Evolutionary conservation across 345 rosid species (phyloP), one percentile per base, ranked within the genome.

Genomic region (Murraya paniculata): DNA sequence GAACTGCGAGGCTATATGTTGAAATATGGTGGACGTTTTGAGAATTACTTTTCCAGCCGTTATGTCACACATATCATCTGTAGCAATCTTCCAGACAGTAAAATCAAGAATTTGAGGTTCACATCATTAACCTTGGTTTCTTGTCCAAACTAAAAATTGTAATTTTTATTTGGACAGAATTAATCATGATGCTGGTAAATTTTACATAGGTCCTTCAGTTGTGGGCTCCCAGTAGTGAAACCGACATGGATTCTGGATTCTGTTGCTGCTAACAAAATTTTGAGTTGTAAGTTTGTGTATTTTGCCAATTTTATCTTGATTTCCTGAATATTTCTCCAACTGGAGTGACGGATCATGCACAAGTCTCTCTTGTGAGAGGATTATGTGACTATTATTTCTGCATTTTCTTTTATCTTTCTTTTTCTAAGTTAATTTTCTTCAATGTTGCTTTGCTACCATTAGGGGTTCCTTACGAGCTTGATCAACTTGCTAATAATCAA

Each of bases 391-490:
- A 38, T 56, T 33, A 50, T 53, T 21, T 30, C 61, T 21, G 48
- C 50, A 9, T 27, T 21, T 28, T 21, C 7, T 28, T 39, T 67
- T 41, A 39, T 13, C 28, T 30, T 41, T 10, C 4, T 28, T 39
- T 67, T 41, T 41, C 35, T 55, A 27, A 5, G 68, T 55, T 74
- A 27, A 73, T 64, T 55, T 76, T 9, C 66, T 64, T 79, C 58
- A 76, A 71, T 68, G 25, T 80, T 78, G 24, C 69, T 72, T 70
- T 76, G 25, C 58, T 60, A 71, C 64, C n/a, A 45, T 58, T 74
- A 95, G 98, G 97, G 98, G 86, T 88, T 83, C 93, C 98, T 68
- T 95, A 95, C 84, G 94, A 95, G 85, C 94, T 95, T 57, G 93
- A 93, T 77, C 98, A 93, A 76, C 87, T 92, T 83, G 88, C 88